Evolutionary conservation across 106 monocot species (phyloP), one percentile per base, ranked within the genome.

Genomic region (Acorus gramineus): DNA sequence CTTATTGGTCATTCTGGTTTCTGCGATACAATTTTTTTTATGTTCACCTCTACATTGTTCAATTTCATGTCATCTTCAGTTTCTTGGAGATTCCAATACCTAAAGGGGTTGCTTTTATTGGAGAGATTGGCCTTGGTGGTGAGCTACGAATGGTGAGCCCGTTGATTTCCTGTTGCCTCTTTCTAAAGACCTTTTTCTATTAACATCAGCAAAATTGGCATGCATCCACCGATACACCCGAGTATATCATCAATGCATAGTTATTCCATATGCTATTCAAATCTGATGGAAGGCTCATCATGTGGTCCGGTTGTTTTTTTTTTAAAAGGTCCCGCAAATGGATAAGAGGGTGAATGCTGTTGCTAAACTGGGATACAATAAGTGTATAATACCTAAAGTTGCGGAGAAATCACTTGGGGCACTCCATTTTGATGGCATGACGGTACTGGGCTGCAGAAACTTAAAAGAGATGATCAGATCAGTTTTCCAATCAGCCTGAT

Each of bases 121-220:
- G 92, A 61, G 98, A 98, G 76, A 72, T 98, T 55, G 98, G 92
- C 68, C 74, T 98, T 42, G 88, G 91, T 60, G 98, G 98, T 11
- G 92, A 92, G 69, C 90, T 96, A 72, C 84, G 95, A 3, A 71
- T 59, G 61, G 96, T 96, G 50, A 14, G 8, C 42, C 44, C 47
- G 50, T 14, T 44, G 57, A 9, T 72, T n/a, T 44, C 42, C 6
- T 43, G 14, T 46, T 56, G 44, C 52, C 11, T 63, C 7, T n/a
- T n/a, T 42, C 44, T 69, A 3, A 56, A 44, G 49, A 3, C n/a
- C 11, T 65, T 8, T 56, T 42, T 54, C 61, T 62, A 42, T 62
- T 11, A 11, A 59, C 58, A 9, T 11, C 10, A 59, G 58, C 10
- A 59, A 6, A 59, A 28, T 28, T 28, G 28, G 28, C 28, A 28